Evolutionary conservation across 768 basidiomycete species (phyloP).

Genomic region (Auricularia sp.): DNA sequence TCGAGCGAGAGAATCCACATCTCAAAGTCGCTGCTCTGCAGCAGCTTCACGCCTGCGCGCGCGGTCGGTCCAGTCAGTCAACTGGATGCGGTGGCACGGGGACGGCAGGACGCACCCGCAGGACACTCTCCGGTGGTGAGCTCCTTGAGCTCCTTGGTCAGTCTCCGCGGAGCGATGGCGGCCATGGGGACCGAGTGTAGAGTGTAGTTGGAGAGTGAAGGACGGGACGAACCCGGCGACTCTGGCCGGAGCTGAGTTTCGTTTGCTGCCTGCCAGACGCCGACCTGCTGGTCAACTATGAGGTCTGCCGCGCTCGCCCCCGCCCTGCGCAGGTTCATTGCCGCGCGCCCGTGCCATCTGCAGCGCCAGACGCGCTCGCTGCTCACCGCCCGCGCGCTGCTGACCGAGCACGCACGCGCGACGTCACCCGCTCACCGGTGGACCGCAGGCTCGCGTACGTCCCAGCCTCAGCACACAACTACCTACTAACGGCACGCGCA

Average conservation of each 20-base stretch:
- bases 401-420: too few species aligned
- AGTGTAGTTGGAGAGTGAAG: background rate
- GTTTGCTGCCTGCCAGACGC: background rate
- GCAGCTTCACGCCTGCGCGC: conserved; percentile 55
- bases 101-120: conserved; percentile 34
- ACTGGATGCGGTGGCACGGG: background rate
- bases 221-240: background rate
- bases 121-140: conserved; percentile 58
- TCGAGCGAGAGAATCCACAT: conserved; percentile 73
- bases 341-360: background rate
- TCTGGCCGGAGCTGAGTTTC: background rate
- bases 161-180: conserved; percentile 26
- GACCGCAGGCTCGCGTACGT: background rate
- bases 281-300: too few species aligned
- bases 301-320: background rate
- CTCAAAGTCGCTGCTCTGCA: conserved; percentile 66
- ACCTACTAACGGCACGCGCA: conserved; percentile 16
- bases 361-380: too few species aligned
- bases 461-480: background rate
- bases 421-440: background rate
- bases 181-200: background rate
- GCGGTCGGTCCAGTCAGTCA: background rate
- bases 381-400: too few species aligned
- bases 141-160: conserved; percentile 63
- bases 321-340: background rate